Evolutionary conservation across 441 rosid species (phyloP), one percentile per base, ranked within the genome.

Genomic region (Populus hybrid): DNA sequence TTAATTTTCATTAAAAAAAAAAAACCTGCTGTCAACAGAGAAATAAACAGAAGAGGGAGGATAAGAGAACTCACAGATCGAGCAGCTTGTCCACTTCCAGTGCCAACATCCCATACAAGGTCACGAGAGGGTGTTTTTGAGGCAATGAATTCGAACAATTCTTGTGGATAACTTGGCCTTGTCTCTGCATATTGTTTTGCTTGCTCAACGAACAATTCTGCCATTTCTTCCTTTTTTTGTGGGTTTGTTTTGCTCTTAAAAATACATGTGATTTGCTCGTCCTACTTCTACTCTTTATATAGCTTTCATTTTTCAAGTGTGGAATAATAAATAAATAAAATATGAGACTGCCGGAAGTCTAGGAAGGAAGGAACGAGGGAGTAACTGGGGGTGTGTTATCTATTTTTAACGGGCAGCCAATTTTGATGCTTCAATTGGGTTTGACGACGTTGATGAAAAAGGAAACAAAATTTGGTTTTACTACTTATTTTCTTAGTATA

Each of bases 101-200:
- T 83, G 81, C 83, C 99, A 4, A 82, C 97, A 70, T 94, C 99
- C 99, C 99, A 94, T 2, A 80, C 98, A 42, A 93, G 92, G 81
- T 89, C 88, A 70, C 80, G 89, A 35, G 16, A 8, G 5, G 90
- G 87, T 0, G 92, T 87, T 53, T 89, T 92, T 3, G 94, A 93
- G 71, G 93, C 90, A 18, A 94, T 90, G 82, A 86, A 93, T 6
- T 84, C 84, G 81, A 94, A 87, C 56, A 94, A 84, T 72, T 92
- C 70, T 64, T 45, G 78, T 11, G 99, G 95, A 73, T 94, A 93
- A 76, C 56, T 84, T 1, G 98, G 99, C 68, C 99, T 87, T 9
- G 80, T 81, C 18, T 70, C 75, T 2, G 94, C 94, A 68, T 93
- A 93, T 70, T 90, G 89, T 86, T 87, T 82, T 24, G 96, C 95